Base-by-base conservation (phyloP, 2,329 filamentous ascomycete genomes). In the Trichoderma pleuroti region DNA sequence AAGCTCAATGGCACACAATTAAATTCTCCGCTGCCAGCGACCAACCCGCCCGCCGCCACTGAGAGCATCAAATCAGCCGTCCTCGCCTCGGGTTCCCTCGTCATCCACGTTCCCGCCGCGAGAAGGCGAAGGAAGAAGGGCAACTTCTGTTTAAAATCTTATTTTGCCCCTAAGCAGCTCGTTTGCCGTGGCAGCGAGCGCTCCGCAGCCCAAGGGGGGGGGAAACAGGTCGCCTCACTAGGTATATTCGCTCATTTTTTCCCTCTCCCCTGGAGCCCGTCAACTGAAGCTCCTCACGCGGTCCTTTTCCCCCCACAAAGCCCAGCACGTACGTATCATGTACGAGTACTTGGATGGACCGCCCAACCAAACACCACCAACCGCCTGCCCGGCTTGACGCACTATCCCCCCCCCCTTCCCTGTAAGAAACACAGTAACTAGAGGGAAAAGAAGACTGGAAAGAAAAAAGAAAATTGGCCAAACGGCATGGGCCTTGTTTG, bases 301-400 rank as follows among this genome's bases (percentile, higher is more conserved):
- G 54, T 60, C 62, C 65, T 67, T 69, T 32, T 28, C 54, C 59
- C 54, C 56, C 69, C 69, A 71, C 62, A 65, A 65, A 59, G 62
- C 69, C 54, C 62, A 49, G 49, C 52, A 52, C 61, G 61, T 70
- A 52, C 61, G 61, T 70, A 65, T 56, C 59, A 70, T 64, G 68
- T 65, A 62, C 28, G 56, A 59, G 56, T n/a, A 59, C 26, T 14
- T 59, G 16, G 10, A 21, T 62, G 61, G 26, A 71, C 56, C 62
- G 56, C 62, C 69, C 62, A 71, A 71, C 68, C 61, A n/a, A 71
- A 61, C 56, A 71, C 69, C 69, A 71, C 69, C 69, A 71, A 71
- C 69, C 69, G 69, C 62, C 42, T 60, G 62, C 36, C 63, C 61
- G 21, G 60, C 69, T 69, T 54, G 42, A 24, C 54, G 34, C 65